Base-by-base conservation (phyloP, 129 eudicot genomes). In the Apium graveolens region DNA sequence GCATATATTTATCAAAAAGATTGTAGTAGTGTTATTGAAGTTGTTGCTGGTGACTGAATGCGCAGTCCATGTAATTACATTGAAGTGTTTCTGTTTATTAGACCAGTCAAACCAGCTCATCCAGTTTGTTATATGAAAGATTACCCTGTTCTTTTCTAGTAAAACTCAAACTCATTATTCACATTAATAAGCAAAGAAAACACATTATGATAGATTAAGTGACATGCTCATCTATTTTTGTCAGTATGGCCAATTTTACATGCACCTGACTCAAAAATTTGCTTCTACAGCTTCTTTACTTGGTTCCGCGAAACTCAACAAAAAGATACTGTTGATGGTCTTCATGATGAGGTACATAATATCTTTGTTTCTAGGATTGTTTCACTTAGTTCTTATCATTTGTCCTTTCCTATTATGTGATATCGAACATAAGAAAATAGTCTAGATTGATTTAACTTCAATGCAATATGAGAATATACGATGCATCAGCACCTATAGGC, bases 241-340 rank as follows among this genome's bases (percentile, higher is more conserved):
- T 70, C 75, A 35, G 8, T 10, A 37, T 57, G 66, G 32, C 32
- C 66, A n/a, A 10, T 60, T 51, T 60, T 9, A n/a, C 68, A 60
- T 60, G 68, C 17, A 32, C 43, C 21, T 70, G n/a, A 24, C 53
- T 63, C 3, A n/a, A 9, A 26, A 9, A 7, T 75, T 44, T 37
- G n/a, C 62, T 9, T 13, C 70, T 79, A 70, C 87, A 89, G 93
- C 90, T 89, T 89, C 84, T 89, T 89, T 76, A 82, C 75, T 78
- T 89, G 93, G 93, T 86, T 89, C 51, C 46, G 79, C 45, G 82
- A 86, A 76, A 78, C 88, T 60, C 85, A 82, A 14, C 88, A 68
- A 51, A 85, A 78, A 65, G 88, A 89, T 29, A 70, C 70, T 37
- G 32, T 16, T 1, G 85, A 78, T 48, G 88, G 82, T 24, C 75